Conservation (phyloP, 129 eudicot genomes). For the Escallonia herrerae region DNA sequence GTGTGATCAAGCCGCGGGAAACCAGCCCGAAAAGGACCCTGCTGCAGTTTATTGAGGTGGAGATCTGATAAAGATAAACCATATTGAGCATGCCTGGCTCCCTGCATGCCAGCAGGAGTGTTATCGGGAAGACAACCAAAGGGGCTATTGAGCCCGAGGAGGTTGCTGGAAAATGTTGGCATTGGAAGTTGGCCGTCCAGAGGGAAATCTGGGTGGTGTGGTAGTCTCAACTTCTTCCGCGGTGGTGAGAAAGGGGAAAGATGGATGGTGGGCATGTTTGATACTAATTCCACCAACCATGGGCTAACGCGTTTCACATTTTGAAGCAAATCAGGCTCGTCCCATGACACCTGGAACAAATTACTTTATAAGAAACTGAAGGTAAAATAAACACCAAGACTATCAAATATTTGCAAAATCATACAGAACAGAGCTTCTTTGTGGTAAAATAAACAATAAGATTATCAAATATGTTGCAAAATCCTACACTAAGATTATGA, state of each 20-base stretch:
- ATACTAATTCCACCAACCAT: conserved; percentile 91
- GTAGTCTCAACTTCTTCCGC: conserved; percentile 62
- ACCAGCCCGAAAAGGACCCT: conserved; percentile 51
- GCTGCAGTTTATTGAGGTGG: conserved; percentile 55
- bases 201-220: conserved; percentile 74
- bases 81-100: conserved; percentile 99
- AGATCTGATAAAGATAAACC: conserved; percentile 73
- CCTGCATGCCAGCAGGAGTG: conserved; percentile 99
- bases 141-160: conserved; percentile 57
- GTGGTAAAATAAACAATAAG: too few relatives aligned
- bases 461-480: too few relatives aligned
- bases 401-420: neutral
- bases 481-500: too few relatives aligned
- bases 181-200: conserved; percentile 55
- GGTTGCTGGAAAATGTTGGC: conserved; percentile 46
- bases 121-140: conserved; percentile 63
- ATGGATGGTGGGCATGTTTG: conserved; percentile 80
- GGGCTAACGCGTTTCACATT: conserved; percentile 93
- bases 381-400: neutral
- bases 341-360: conserved; percentile 76
- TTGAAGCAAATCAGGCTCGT: conserved; percentile 94
- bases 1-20: conserved; percentile 22
- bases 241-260: conserved; percentile 92
- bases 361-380: neutral
- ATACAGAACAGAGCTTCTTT: neutral